Evolutionary conservation across 352 stramenopile genomes (phyloP), one percentile per base, ranked within the genome.

Genomic region (Phytophthora gonapodyides): DNA sequence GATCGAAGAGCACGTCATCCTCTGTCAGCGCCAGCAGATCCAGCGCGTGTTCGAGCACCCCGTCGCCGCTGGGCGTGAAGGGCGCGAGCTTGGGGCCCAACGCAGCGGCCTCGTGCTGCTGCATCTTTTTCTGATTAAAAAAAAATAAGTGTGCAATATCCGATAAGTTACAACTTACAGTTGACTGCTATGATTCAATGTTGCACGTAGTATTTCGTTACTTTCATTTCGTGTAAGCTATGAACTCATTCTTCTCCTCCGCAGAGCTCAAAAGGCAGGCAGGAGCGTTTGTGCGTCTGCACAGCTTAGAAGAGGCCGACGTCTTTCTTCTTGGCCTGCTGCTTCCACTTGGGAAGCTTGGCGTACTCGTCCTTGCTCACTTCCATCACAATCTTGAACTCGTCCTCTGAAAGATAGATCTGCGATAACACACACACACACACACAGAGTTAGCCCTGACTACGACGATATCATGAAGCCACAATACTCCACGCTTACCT

Each of bases 241-340:
- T 55, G 24, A 27, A 57, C 56, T 43, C 24, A 27, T 27, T 27
- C 24, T 27, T 6, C 24, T 27, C 24, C 24, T 31, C 27, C 27
- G 27, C 27, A 31, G 27, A 31, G 5, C 27, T 31, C 27, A 31
- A 31, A 31, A 31, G 38, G 16, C 7, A 17, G 38, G 16, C 7
- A 17, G 37, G 21, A 13, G 2, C 13, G 33, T 44, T 35, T 8
- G 8, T 15, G 12, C 17, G 19, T 13, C 31, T 15, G 30, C 35
- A 13, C n/a, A 38, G 19, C 31, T 90, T 86, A 97, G 68, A 97
- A 97, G 40, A 97, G 73, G 30, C 83, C 75, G 8, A 80, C 70
- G 16, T 93, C 80, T 75, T 95, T 94, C 81, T 97, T 97, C 73
- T 91, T 90, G 35, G 77, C 76, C 54, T 93, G 79, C 67, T 91